Base-by-base conservation (phyloP, 129 eudicot species). In the Arctium minus region DNA sequence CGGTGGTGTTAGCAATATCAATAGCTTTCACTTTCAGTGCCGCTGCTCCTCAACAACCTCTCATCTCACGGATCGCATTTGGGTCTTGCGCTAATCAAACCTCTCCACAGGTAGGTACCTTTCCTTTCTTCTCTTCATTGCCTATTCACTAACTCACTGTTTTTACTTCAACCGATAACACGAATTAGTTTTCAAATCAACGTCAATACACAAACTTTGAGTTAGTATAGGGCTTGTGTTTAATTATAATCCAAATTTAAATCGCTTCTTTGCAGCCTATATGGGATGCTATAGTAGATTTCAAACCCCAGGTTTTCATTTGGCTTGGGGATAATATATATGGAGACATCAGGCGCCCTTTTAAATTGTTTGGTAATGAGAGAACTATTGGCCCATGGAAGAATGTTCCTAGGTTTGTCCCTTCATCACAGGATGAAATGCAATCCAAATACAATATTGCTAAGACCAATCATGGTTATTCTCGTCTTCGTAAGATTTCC, bases 301-400 rank as follows among this genome's bases (percentile, higher is more conserved):
- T 73, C 72, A 74, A 85, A 74, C 97, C 97, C 37, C 85, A 92
- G 65, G 83, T 92, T 1, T 92, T 92, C 67, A 88, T 92, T 11
- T 92, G 92, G 97, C 53, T 92, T 83, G 93, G 97, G 71, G 97
- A 92, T 79, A 89, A 92, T 73, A 92, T 89, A 6, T 92, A 89
- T 68, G 97, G 97, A 80, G 97, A 92, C 69, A 85, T 76, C 70
- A 80, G 83, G 46, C 86, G 93, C 9, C 90, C 93, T 68, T 87
- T 89, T 33, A 82, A 73, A 56, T 8, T 92, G 12, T 88, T 92
- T 56, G 97, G 93, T n/a, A 88, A 88, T 46, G 81, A 89, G 60
- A 86, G 97, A 72, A 89, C 92, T 2, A 83, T 89, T 71, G 93
- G 97, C 33, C 97, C 93, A 0, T 92, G 97, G 97, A 92, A 92